Evolutionary conservation across 257 asterid species (phyloP).

Genomic region (Solanum pimpinellifolium): DNA sequence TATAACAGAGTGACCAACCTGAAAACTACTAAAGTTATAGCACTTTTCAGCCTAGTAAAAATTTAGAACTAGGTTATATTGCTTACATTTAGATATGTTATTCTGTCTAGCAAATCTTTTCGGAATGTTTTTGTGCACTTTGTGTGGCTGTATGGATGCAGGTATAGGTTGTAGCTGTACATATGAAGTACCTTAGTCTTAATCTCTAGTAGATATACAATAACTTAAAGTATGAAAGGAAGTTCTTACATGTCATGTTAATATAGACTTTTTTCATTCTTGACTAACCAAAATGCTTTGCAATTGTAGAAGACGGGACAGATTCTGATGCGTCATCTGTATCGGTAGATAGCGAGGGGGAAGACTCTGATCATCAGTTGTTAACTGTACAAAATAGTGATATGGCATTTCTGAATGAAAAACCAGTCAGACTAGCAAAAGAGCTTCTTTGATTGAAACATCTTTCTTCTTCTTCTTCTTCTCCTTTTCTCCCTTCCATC

Average conservation of each 20-base stretch:
- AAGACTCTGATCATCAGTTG: slow-evolving; percentile 60
- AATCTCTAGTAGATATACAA: neutral
- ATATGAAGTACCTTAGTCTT: neutral
- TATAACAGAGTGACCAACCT: neutral
- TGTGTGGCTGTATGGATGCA: neutral
- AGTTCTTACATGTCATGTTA: neutral
- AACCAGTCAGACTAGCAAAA: slow-evolving; percentile 64
- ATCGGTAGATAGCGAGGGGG: slow-evolving; percentile 42
- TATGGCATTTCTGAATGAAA: slow-evolving; percentile 63
- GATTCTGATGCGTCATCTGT: slow-evolving; percentile 34
- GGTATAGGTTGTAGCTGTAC: neutral
- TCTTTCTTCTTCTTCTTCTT: neutral
- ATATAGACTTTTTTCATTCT: neutral
- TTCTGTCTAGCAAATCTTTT: neutral
- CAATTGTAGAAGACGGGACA: slow-evolving; percentile 36
- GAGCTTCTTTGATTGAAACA: slow-evolving; percentile 35
- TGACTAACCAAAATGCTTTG: neutral
- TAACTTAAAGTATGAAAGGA: neutral
- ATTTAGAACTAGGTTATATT: neutral
- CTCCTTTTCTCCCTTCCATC: neutral
- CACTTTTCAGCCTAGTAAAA: neutral
- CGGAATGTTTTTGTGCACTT: neutral
- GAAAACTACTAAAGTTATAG: neutral
- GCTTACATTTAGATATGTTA: neutral
- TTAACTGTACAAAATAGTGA: slow-evolving; percentile 47